Base-by-base conservation (phyloP, 495 filamentous ascomycete genomes). In the Aspergillus saccharolyticus region DNA sequence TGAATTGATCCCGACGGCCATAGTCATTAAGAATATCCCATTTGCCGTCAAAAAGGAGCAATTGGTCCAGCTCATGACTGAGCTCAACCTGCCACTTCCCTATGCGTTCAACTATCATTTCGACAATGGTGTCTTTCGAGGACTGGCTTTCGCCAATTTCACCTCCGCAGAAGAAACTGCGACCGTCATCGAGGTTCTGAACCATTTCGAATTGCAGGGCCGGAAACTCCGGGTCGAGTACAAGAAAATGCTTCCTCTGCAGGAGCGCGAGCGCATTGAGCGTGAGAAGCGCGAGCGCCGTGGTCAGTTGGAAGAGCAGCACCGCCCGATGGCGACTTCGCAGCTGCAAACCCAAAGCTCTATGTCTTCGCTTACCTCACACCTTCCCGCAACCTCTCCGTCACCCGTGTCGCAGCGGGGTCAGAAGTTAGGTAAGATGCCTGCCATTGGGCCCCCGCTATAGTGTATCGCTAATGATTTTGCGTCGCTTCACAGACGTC, bases 31-130 rank as follows among this genome's bases (percentile, higher is more conserved):
- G 77, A 98, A 98, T 66, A 98, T 98, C 49, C 94, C 95, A 2
- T 98, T 98, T 68, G 94, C 94, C 45, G 91, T 97, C 44, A 92
- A 96, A 74, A 97, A 97, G 75, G 94, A 98, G 71, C 89, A 92
- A 71, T 80, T 98, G 44, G 88, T 96, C 17, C 81, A 85, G 56
- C 77, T 96, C 61, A 97, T 98, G 94, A 92, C 89, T 15, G 87
- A 95, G 20, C 79, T 96, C 75, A 85, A 86, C 55, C 80, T 97
- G 25, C 94, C 94, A 1, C 83, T 97, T 42, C 94, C 94, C 0
- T 98, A 98, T 67, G 94, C 94, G 4, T 98, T 98, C 81, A 98
- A 98, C 74, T 98, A 98, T 63, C 94, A 98, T 71, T 98, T 98
- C 69, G 94, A 98, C 67, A 95, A 96, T 66, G 94, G 94, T 19